phyloP scores from a whole-genome alignment of 257 asterid genomes.

The Solanum paucissectum region DNA sequence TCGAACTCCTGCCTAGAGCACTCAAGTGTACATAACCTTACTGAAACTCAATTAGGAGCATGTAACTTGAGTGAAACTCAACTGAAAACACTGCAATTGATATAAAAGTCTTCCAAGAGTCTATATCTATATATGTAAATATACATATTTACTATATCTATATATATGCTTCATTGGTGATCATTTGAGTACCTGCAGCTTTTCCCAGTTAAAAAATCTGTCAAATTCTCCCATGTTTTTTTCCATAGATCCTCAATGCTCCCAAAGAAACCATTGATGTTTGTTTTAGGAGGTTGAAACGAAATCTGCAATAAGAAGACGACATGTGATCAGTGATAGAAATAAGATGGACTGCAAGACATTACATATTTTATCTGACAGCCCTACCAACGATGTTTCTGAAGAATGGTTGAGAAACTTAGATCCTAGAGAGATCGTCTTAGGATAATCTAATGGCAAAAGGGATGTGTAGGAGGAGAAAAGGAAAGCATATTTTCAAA shows the following conservation, averaged over 20 bases:
- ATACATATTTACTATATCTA: neutral
- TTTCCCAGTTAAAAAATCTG: constrained; percentile 65
- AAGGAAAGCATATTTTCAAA: neutral
- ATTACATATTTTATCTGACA: neutral
- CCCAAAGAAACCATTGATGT: constrained; percentile 61
- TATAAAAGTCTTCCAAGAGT: neutral
- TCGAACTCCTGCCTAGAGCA: neutral
- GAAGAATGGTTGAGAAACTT: neutral
- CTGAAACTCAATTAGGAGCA: neutral
- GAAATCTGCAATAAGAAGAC: constrained; percentile 41
- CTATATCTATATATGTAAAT: neutral
- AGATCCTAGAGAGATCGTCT: neutral
- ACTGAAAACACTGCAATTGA: neutral
- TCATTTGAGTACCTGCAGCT: constrained; percentile 60
- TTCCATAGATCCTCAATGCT: constrained; percentile 70
- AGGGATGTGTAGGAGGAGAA: neutral
- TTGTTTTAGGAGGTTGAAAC: constrained; percentile 72
- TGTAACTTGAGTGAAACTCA: neutral
- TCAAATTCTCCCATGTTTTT: constrained; percentile 40
- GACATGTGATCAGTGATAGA: neutral
- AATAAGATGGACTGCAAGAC: neutral
- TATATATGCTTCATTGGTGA: neutral
- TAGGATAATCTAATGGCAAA: neutral
- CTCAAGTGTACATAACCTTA: neutral
- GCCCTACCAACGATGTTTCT: neutral